These are phyloP conservation scores for Ogataea naganishii DNA, from an alignment of 805 yeast genomes.

Conservation along the genomic window DNA sequence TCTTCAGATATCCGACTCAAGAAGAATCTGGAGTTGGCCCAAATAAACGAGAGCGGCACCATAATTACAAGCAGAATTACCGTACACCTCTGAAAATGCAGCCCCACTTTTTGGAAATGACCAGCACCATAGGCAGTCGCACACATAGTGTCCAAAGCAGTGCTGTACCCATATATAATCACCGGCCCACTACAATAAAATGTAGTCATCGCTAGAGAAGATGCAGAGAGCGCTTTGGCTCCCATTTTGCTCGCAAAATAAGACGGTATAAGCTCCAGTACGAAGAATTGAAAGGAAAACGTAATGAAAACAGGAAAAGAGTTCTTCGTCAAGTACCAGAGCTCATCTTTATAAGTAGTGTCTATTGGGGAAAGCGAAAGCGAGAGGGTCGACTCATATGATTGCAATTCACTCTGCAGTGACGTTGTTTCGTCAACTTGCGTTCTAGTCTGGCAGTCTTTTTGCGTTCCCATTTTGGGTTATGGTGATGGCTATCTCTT, in stretches of 20 bases:
- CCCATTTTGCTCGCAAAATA: slow-evolving; percentile 67
- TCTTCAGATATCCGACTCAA: slow-evolving; percentile 36
- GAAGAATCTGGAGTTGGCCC: slow-evolving; percentile 45
- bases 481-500: no score
- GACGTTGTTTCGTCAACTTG: no score
- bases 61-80: slow-evolving; percentile 37
- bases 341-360: slow-evolving; percentile 11
- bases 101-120: slow-evolving; percentile 54
- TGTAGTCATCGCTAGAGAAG: slow-evolving; percentile 62
- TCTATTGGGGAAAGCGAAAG: no score
- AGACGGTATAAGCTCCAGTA: slow-evolving; percentile 65
- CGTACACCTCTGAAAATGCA: slow-evolving; percentile 57
- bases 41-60: slow-evolving; percentile 47
- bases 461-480: no score
- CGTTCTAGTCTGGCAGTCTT: no score
- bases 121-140: slow-evolving; percentile 68
- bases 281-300: slow-evolving; percentile 56
- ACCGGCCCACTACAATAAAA: slow-evolving; percentile 69
- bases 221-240: slow-evolving; percentile 59
- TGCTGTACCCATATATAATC: slow-evolving; percentile 63
- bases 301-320: slow-evolving; percentile 57
- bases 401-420: no score
- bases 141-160: slow-evolving; percentile 68
- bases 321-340: slow-evolving; percentile 23
- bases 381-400: no score